A percentile compares a stretch with the other conserved stretches of the same genome.
Evolutionary conservation across 2,329 filamentous ascomycete species (phyloP).

Genomic region (Massarina eburnea): DNA sequence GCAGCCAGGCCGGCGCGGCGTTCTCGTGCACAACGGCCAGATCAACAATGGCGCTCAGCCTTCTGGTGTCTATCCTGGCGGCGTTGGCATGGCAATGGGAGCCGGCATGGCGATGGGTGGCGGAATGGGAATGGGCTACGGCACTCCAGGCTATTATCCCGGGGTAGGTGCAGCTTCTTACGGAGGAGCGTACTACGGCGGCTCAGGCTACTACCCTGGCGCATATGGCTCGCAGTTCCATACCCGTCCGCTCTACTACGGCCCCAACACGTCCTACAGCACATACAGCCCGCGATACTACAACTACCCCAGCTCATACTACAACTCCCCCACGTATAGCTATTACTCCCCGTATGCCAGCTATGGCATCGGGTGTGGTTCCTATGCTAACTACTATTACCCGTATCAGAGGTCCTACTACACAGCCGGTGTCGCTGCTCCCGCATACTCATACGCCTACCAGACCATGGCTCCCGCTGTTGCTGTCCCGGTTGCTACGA

Average conservation of each 20-base stretch:
- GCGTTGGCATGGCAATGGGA: constrained; percentile 4
- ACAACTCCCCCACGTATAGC: constrained; percentile 8
- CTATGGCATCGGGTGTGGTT: constrained; percentile 29
- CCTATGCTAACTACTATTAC: constrained; percentile 40
- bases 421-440: constrained; percentile 18
- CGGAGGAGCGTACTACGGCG: constrained; percentile 18
- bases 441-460: constrained; percentile 22
- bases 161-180: constrained; percentile 6
- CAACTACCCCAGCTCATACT: constrained; percentile 7
- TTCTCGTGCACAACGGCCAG: constrained; percentile 30
- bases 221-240: constrained; percentile 27
- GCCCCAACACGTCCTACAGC: constrained; percentile 12
- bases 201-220: constrained; percentile 21
- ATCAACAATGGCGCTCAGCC: constrained; percentile 29
- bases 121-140: background rate
- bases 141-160: background rate
- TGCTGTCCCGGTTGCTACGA: constrained; percentile 13
- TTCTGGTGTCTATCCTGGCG: constrained; percentile 15
- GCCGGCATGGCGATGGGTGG: background rate
- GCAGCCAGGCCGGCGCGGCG: constrained; percentile 30
- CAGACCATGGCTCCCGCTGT: constrained; percentile 22
- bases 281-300: constrained; percentile 12
- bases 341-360: constrained; percentile 15
- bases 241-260: constrained; percentile 18
- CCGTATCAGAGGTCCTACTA: constrained; percentile 38